Evolutionary conservation across 2,329 filamentous ascomycete genomes (phyloP), one percentile per base, ranked within the genome.

Genomic region (Macrophomina tecta): DNA sequence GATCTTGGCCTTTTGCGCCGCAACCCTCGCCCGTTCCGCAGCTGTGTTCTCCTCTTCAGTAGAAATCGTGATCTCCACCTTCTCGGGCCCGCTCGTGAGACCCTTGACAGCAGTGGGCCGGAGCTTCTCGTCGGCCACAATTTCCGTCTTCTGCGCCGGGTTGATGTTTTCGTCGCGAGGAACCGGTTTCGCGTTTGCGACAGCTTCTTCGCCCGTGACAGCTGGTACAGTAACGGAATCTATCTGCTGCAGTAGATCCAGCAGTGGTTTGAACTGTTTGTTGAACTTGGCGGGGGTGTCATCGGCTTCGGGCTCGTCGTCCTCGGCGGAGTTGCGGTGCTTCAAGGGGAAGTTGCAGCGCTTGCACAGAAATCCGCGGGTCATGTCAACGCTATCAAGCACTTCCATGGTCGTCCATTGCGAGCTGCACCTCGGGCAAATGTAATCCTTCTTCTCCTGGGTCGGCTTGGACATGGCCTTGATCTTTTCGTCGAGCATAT

Each of bases 401-500:
- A 96, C 94, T 71, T 98, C 94, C 79, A 98, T 88, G 70, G 91
- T 87, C 2, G 94, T 97, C 87, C 92, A 99, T 76, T 97, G 91
- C 1, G 91, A 86, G 71, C 90, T 89, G 82, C 95, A 99, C 66
- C 88, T 86, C 38, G 86, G 83, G 79, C 95, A 99, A 68, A 90
- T 90, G 74, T 94, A 96, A 76, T 98, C 95, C 78, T 97, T 97
- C 77, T 93, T 91, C 79, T 98, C 94, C 66, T 79, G 78, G 9
- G 90, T 90, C 0, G 92, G 90, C 18, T 92, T 89, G 16, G 92
- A 91, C 67, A 92, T 90, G 16, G 90, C 89, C 79, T 97, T 94
- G 68, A 98, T 93, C 65, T 91, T 89, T 77, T 94, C 94, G 71
- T 94, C 93, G 72, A 98, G 88, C 66, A 90, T 90, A 76, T 94